Percentiles rank a stretch among this genome's conserved stretches.
These are phyloP conservation scores for Aristolochia contorta DNA, from an alignment of 164 flowering plant genomes.

Conservation along the genomic window DNA sequence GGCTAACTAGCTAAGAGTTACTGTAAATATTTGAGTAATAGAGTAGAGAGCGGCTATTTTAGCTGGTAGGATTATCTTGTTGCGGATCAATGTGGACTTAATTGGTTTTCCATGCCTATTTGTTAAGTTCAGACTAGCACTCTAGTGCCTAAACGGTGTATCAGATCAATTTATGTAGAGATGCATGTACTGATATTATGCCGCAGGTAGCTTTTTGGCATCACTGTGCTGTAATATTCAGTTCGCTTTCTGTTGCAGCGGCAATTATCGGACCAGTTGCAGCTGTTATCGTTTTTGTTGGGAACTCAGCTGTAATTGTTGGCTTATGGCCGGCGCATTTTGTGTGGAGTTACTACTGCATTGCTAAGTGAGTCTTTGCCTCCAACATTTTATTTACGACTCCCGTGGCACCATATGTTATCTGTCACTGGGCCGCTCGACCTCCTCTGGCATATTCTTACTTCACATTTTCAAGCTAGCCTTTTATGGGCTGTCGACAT, in stretches of 20 bases:
- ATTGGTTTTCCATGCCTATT: too few relatives aligned
- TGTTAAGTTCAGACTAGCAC: too few relatives aligned
- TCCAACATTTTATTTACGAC: neutral
- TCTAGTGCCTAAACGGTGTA: too few relatives aligned
- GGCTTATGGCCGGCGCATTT: conserved; percentile 87
- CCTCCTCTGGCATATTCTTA: neutral
- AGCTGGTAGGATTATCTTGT: too few relatives aligned
- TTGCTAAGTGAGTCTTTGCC: conserved; percentile 39
- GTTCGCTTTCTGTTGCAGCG: conserved; percentile 27
- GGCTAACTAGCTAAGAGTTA: too few relatives aligned
- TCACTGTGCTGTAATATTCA: too few relatives aligned
- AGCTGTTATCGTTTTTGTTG: conserved; percentile 33
- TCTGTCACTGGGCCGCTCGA: too few relatives aligned
- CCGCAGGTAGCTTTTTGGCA: neutral
- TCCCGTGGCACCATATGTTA: neutral
- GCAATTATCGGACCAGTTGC: conserved; percentile 43
- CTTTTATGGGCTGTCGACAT: neutral
- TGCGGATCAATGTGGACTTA: too few relatives aligned
- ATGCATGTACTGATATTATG: neutral
- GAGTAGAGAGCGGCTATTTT: too few relatives aligned
- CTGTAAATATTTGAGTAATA: too few relatives aligned
- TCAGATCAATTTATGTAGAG: neutral
- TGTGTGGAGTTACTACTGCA: conserved; percentile 74
- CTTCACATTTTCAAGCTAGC: neutral
- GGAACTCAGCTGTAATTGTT: conserved; percentile 61